Conservation (phyloP, 176 grass and related monocot genomes). For the Paspalum notatum region DNA sequence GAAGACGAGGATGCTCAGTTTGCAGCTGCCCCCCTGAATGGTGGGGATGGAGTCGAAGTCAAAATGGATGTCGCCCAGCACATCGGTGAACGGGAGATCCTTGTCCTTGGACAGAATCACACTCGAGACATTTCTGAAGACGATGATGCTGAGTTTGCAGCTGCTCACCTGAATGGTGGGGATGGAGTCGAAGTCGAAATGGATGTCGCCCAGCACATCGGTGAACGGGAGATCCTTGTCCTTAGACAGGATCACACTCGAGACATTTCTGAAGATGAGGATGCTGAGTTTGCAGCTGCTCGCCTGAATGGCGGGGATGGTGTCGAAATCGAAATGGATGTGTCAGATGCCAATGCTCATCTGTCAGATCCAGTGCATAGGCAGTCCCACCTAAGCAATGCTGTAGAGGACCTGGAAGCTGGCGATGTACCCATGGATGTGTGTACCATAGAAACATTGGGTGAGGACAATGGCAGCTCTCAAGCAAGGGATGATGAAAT, state of each 20-base stretch:
- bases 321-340: constrained; percentile 32
- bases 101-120: background rate
- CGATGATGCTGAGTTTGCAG: constrained; percentile 19
- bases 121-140: constrained; percentile 32
- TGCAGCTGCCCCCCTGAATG: constrained; percentile 1
- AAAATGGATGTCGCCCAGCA: no score
- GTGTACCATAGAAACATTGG: constrained; percentile 5
- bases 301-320: constrained; percentile 14
- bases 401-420: constrained; percentile 13
- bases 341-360: constrained; percentile 35
- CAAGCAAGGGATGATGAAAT: constrained; percentile 1
- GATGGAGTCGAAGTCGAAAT: no score
- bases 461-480: constrained; percentile 14
- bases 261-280: constrained; percentile 11
- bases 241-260: no score
- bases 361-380: constrained; percentile 37
- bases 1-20: constrained; percentile 15
- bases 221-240: no score
- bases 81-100: constrained; percentile 19
- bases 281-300: constrained; percentile 31
- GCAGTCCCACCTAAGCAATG: no score
- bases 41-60: background rate
- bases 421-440: background rate
- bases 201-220: no score
- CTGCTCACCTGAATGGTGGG: no score